Conservation (phyloP, 2,329 filamentous ascomycete genomes). For the Bisporella sp. region DNA sequence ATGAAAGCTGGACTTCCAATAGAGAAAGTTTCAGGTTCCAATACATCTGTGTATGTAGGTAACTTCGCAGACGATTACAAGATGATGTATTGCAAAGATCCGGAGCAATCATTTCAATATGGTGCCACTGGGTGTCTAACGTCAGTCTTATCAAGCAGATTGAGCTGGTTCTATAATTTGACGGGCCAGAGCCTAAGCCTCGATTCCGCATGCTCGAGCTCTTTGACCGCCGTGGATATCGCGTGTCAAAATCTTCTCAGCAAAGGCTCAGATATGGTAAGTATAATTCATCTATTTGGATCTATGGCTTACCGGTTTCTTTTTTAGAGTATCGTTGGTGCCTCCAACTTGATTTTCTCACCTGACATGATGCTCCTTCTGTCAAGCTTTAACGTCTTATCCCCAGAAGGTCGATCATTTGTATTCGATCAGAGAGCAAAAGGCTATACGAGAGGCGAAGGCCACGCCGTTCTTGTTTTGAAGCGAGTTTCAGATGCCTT, state of each 20-base stretch:
- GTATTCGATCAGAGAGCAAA: constrained; percentile 51
- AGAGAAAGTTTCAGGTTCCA: constrained; percentile 1
- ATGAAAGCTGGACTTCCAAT: constrained; percentile 5
- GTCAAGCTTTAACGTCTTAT: neutral
- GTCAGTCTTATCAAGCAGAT: constrained; percentile 43
- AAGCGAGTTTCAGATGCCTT: constrained; percentile 44
- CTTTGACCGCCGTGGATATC: constrained; percentile 45
- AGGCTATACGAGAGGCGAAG: constrained; percentile 58
- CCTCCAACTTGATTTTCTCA: neutral
- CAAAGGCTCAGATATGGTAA: neutral
- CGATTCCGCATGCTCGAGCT: constrained; percentile 51
- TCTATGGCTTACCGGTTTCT: neutral
- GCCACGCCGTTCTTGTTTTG: constrained; percentile 47
- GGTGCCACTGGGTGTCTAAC: constrained; percentile 19
- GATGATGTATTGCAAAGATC: constrained; percentile 2
- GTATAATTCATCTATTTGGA: neutral
- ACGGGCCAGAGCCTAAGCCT: constrained; percentile 44
- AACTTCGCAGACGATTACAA: constrained; percentile 29
- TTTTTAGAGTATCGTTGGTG: neutral
- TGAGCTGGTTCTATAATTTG: constrained; percentile 48
- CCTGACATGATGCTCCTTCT: neutral
- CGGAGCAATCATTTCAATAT: neutral
- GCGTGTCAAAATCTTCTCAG: constrained; percentile 39
- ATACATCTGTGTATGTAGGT: constrained; percentile 39
- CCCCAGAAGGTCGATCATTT: constrained; percentile 12